These are phyloP conservation scores for Gnomoniopsis smithogilvyi DNA, from an alignment of 2,329 filamentous ascomycete genomes.

Conservation along the genomic window DNA sequence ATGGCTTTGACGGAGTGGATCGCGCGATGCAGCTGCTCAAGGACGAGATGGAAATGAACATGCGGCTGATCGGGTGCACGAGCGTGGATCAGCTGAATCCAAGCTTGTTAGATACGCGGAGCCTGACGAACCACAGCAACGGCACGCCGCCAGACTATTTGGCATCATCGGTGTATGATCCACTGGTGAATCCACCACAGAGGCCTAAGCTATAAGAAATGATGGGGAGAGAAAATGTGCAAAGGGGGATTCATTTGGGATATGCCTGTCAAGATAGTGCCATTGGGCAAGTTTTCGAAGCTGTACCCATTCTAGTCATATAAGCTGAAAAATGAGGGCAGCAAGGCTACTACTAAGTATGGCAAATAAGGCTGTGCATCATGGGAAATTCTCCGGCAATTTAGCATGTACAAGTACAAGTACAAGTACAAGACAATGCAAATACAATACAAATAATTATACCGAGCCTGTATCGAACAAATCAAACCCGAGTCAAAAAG, in stretches of 20 bases:
- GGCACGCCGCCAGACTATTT: conserved; percentile 48
- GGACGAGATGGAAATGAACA: conserved; percentile 99
- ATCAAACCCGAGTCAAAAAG: too few species aligned
- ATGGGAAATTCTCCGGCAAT: too few species aligned
- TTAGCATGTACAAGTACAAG: too few species aligned
- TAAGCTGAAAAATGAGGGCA: too few species aligned
- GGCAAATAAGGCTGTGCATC: too few species aligned
- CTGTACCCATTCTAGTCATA: too few species aligned
- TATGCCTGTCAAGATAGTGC: background rate
- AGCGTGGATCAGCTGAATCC: conserved; percentile 76
- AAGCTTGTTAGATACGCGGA: conserved; percentile 73
- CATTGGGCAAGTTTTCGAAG: too few species aligned
- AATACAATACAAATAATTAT: too few species aligned
- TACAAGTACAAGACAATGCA: too few species aligned
- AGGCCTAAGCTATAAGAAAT: conserved; percentile 45
- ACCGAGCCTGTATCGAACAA: too few species aligned
- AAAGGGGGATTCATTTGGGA: background rate
- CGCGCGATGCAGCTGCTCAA: conserved; percentile 88
- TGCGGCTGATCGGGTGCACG: conserved; percentile 84
- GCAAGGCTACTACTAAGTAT: too few species aligned
- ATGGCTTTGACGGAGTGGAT: conserved; percentile 83
- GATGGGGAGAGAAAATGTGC: background rate
- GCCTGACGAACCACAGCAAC: conserved; percentile 54
- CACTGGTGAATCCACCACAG: conserved; percentile 49
- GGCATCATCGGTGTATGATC: conserved; percentile 49